phyloP scores from a whole-genome alignment of 202 grass and related monocot species.

The Elaeis oleifera region DNA sequence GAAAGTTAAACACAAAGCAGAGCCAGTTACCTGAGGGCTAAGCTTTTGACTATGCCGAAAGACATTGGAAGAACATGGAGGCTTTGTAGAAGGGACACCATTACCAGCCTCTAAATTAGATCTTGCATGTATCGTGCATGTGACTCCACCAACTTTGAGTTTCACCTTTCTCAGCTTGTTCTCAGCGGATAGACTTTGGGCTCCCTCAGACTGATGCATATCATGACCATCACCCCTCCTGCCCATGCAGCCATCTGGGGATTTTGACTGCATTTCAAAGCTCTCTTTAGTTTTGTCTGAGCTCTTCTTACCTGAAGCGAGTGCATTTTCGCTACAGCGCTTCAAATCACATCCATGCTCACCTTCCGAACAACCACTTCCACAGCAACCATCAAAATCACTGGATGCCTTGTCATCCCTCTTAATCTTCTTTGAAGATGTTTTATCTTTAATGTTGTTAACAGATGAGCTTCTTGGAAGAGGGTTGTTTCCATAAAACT shows the following conservation, averaged over 20 bases:
- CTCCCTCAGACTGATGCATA: slow-evolving; percentile 2
- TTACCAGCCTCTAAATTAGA: slow-evolving; percentile 21
- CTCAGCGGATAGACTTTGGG: slow-evolving; percentile 18
- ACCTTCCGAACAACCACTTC: slow-evolving; percentile 26
- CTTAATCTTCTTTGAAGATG: slow-evolving; percentile 32
- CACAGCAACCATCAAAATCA: slow-evolving; percentile 15
- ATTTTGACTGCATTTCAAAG: neutral
- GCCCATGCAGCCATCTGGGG: neutral
- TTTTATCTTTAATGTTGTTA: slow-evolving; percentile 22
- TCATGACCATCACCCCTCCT: neutral
- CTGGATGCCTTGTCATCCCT: slow-evolving; percentile 33
- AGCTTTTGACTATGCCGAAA: slow-evolving; percentile 41
- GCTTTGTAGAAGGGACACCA: slow-evolving; percentile 13
- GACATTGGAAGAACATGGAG: slow-evolving; percentile 18
- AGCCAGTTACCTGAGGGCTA: slow-evolving; percentile 47
- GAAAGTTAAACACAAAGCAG: neutral
- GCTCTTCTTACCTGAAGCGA: slow-evolving; percentile 39
- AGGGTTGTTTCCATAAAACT: slow-evolving; percentile 52
- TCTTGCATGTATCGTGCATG: slow-evolving; percentile 52
- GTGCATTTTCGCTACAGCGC: slow-evolving; percentile 26
- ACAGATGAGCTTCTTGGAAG: slow-evolving; percentile 23
- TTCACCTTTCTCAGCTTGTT: slow-evolving; percentile 73
- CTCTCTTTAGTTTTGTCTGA: slow-evolving; percentile 20
- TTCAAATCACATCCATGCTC: slow-evolving; percentile 18
- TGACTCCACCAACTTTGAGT: slow-evolving; percentile 77